Base-by-base conservation (phyloP, 73 alveolate species). In the Stentor roeselii region DNA sequence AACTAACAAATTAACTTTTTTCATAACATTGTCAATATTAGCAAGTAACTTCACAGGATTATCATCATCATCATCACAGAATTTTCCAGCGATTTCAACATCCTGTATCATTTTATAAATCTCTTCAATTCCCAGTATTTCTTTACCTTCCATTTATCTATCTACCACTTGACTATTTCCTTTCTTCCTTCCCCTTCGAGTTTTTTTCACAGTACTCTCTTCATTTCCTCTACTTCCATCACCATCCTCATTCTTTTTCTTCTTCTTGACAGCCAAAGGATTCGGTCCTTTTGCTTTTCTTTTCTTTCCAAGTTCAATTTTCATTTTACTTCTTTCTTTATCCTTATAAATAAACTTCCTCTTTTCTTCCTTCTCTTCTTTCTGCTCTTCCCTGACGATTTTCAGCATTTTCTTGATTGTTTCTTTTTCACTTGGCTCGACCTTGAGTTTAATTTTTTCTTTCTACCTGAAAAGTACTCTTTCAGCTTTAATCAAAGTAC, bases 261-360 rank as follows among this genome's bases (percentile, higher is more conserved):
- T 67, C 34, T 67, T 67, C 80, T 67, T 67, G 41, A 36, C 21
- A 21, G 50, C 11, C 34, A 67, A 32, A 21, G 80, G 80, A 67
- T 67, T 67, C 1, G 80, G 80, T 1, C 80, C 80, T 67, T 67
- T 67, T 0, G 80, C 80, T 2, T 67, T 67, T 67, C 80, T 67
- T 34, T 67, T 67, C 27, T 27, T 40, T 11, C 80, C 80, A 32
- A 67, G 80, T 32, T 67, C 80, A 0, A 67, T 67, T 67, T 67
- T 67, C 80, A 67, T 67, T 2, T 67, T 67, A 14, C 14, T 67
- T n/a, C n/a, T 21, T 21, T 67, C 80, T 67, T 67, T 67, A 32
- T 67, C 80, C 34, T 67, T 21, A 2, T 67, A 67, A 32, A 67
- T 21, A 32, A 15, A 21, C 34, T 67, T 32, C 34, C 37, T 67